Evolutionary conservation across 495 filamentous ascomycete genomes (phyloP).

Genomic region (Venustampulla echinocandica): DNA sequence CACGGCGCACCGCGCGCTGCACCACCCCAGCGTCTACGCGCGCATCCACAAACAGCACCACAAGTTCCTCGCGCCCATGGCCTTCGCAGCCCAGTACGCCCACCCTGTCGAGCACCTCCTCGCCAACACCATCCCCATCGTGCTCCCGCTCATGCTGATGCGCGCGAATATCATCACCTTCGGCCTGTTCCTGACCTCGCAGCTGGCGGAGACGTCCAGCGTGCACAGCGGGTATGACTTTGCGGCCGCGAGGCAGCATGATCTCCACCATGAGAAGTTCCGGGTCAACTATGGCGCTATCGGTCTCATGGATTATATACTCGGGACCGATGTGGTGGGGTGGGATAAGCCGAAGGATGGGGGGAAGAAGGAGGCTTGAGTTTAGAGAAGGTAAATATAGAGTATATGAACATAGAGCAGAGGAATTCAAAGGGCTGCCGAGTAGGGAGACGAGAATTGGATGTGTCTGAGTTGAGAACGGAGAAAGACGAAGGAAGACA

Average conservation of each 20-base stretch:
- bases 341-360: neutral
- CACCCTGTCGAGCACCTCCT: slow-evolving; percentile 50
- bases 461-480: too few relatives aligned
- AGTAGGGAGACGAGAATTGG: too few relatives aligned
- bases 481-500: too few relatives aligned
- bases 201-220: slow-evolving; percentile 40
- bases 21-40: slow-evolving; percentile 40
- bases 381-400: too few relatives aligned
- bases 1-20: slow-evolving; percentile 45
- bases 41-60: slow-evolving; percentile 51
- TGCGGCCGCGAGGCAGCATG: slow-evolving; percentile 40
- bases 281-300: slow-evolving; percentile 32
- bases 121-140: slow-evolving; percentile 45
- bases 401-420: too few relatives aligned
- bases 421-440: too few relatives aligned
- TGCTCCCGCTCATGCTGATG: slow-evolving; percentile 40
- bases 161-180: slow-evolving; percentile 41
- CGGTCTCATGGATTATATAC: slow-evolving; percentile 34
- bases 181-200: slow-evolving; percentile 38
- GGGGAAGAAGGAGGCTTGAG: neutral
- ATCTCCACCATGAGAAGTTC: slow-evolving; percentile 42
- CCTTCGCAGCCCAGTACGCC: slow-evolving; percentile 48
- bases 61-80: slow-evolving; percentile 49
- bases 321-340: slow-evolving; percentile 30
- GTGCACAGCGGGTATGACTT: slow-evolving; percentile 52